Base-by-base conservation (phyloP, 805 yeast genomes). In the Starmerella floris region DNA sequence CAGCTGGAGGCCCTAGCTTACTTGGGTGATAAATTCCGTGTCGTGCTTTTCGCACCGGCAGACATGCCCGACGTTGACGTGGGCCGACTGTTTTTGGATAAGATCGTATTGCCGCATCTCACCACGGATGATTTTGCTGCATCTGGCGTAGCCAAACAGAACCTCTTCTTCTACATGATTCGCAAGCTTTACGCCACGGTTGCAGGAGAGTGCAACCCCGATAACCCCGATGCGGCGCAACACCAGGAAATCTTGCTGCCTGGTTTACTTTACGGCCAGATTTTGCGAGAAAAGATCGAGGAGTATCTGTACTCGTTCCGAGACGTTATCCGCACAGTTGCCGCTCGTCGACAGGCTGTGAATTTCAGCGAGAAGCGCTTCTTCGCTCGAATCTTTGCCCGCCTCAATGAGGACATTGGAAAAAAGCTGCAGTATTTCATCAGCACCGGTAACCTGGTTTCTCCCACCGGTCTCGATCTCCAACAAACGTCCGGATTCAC, bases 191-290 rank as follows among this genome's bases (percentile, higher is more conserved):
- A 91, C 62, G 73, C 97, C 0, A 71, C 91, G 51, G 97, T 88
- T 35, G 95, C 95, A 30, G 96, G 96, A 47, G 95, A 88, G 60
- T 88, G 96, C 63, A 68, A 87, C 41, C 88, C 95, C 16, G 98
- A 91, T 63, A 91, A 91, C 65, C 98, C 98, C 60, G 98, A 91
- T 77, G 94, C 97, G 39, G 83, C 95, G 9, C 98, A 91, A 69
- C 96, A 91, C 69, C 98, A 91, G 66, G 98, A 91, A 66, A 83
- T 91, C 26, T 66, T 91, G 49, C 71, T 91, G 44, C 97, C 97
- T 51, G 98, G 98, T 15, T 83, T 91, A 73, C 69, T 91, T 42
- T 91, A 84, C 55, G 96, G 96, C 53, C 87, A 87, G 94, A 88
- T 91, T 52, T 63, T 91, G 56, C 91, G 91, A 62, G 98, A 91